Evolutionary conservation across 2,329 filamentous ascomycete species (phyloP).

Genomic region (Aspergillus luchuensis): DNA sequence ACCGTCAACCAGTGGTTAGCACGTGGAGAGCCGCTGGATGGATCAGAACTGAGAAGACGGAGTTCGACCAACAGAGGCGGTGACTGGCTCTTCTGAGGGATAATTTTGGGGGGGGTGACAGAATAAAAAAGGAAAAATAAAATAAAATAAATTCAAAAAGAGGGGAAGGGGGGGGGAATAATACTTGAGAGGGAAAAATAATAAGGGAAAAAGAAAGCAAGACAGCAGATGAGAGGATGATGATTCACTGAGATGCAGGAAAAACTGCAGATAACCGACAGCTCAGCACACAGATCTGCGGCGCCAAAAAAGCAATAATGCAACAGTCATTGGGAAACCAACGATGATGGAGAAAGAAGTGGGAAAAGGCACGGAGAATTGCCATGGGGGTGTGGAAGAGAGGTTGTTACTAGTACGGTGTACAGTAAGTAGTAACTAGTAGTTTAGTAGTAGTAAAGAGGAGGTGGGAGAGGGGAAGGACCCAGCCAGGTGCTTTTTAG

Average conservation of each 20-base stretch:
- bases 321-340: conserved; percentile 8
- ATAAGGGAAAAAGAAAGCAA: conserved; percentile 1
- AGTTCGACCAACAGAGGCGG: conserved; percentile 10
- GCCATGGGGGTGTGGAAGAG: not conserved
- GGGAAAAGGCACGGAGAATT: conserved; percentile 1
- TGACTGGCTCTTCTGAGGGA: conserved; percentile 5
- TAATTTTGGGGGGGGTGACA: no score
- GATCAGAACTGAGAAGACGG: conserved; percentile 13
- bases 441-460: not conserved
- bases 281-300: conserved; percentile 27
- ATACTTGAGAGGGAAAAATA: not conserved
- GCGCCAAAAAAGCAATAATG: conserved; percentile 13
- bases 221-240: conserved; percentile 1
- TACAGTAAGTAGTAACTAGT: not conserved
- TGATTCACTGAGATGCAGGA: conserved; percentile 15
- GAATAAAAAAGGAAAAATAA: no score
- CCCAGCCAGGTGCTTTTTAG: conserved; percentile 5
- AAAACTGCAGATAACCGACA: conserved; percentile 25
- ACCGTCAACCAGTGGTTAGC: conserved; percentile 26
- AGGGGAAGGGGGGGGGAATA: not conserved
- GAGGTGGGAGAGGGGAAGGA: not conserved
- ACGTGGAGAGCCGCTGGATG: conserved; percentile 27
- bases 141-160: not conserved
- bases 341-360: conserved; percentile 5
- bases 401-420: not conserved